Conservation (phyloP, 1,284 basidiomycete genomes). For the Fistulina hepatica region DNA sequence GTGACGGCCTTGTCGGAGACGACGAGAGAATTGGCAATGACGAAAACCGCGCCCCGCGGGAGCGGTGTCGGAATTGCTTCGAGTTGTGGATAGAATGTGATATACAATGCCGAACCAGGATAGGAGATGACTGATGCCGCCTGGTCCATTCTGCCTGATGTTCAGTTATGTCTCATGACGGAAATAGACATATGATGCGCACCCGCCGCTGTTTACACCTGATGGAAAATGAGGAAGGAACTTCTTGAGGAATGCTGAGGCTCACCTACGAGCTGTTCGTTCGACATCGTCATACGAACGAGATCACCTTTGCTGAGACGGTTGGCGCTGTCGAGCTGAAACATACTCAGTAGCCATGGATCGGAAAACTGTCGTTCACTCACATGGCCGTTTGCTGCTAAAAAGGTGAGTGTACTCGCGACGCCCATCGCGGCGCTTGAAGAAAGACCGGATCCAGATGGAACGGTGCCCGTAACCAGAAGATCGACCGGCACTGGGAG, state of each 20-base stretch:
- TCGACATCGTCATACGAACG: slow-evolving; percentile 69
- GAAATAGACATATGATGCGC: slow-evolving; percentile 13
- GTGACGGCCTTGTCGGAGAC: slow-evolving; percentile 74
- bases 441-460: slow-evolving; percentile 72
- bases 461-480: slow-evolving; percentile 69
- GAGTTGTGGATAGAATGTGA: slow-evolving; percentile 73
- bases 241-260: slow-evolving; percentile 10
- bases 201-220: slow-evolving; percentile 71
- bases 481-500: slow-evolving; percentile 52
- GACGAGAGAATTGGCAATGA: slow-evolving; percentile 78
- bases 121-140: slow-evolving; percentile 70
- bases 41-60: slow-evolving; percentile 45
- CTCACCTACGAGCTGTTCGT: slow-evolving; percentile 71
- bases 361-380: neutral
- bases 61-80: slow-evolving; percentile 53
- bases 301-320: slow-evolving; percentile 57
- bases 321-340: slow-evolving; percentile 14
- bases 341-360: slow-evolving; percentile 22
- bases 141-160: slow-evolving; percentile 59
- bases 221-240: slow-evolving; percentile 5
- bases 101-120: slow-evolving; percentile 62
- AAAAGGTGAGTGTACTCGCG: slow-evolving; percentile 67
- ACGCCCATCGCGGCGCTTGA: slow-evolving; percentile 84
- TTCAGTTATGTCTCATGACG: slow-evolving; percentile 3
- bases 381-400: slow-evolving; percentile 64